phyloP scores from a whole-genome alignment of 2,329 filamentous ascomycete genomes.

The Botrytis paeoniae region DNA sequence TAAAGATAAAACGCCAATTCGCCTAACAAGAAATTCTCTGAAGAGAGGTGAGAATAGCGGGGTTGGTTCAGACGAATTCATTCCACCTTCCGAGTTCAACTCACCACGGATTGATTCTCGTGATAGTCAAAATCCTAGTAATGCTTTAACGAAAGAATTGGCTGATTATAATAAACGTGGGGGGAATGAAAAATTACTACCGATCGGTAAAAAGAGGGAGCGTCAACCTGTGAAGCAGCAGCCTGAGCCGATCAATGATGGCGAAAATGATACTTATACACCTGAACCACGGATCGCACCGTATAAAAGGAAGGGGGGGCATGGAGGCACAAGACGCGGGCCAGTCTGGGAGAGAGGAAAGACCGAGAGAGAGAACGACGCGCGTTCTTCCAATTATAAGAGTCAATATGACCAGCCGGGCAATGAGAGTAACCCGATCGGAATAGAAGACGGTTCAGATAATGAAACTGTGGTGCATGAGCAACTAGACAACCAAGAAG shows the following conservation, averaged over 20 bases:
- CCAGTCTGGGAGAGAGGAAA: not conserved
- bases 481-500: not conserved
- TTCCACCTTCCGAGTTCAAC: fast-evolving
- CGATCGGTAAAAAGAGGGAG: not conserved
- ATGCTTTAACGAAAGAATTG: not conserved
- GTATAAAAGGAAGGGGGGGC: not conserved
- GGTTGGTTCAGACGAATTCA: not conserved
- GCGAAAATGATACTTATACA: not conserved
- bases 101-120: not conserved
- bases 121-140: not conserved
- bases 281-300: fast-evolving
- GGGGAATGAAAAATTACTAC: not conserved
- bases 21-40: not conserved
- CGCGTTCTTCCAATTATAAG: not conserved
- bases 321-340: not conserved
- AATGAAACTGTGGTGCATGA: not conserved
- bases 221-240: not conserved
- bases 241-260: not conserved
- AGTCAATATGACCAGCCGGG: not conserved
- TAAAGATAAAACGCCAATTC: too few relatives aligned
- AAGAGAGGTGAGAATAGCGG: not conserved
- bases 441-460: not conserved
- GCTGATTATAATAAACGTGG: not conserved
- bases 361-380: not conserved
- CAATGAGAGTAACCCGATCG: not conserved